A percentile compares a stretch with the other conserved stretches of the same genome.
Evolutionary conservation across 352 stramenopile genomes (phyloP).

Genomic region (Globisporangium perplexum): DNA sequence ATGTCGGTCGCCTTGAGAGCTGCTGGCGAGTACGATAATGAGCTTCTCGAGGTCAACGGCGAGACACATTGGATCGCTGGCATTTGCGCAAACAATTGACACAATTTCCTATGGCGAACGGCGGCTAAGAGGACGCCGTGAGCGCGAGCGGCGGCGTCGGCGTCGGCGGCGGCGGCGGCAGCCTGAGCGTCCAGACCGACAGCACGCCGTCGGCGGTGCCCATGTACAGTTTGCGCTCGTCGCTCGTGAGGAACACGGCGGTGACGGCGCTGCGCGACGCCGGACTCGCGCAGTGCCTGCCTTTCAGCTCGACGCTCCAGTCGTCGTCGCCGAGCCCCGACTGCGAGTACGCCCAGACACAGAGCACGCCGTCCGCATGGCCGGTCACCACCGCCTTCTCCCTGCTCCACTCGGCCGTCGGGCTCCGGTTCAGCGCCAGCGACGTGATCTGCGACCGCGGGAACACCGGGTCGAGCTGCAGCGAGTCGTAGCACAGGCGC

Average conservation of each 20-base stretch:
- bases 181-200: constrained; percentile 33
- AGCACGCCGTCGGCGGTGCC: constrained; percentile 49
- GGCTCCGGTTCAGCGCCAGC: constrained; percentile 41
- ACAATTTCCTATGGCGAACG: too few species aligned
- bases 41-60: too few species aligned
- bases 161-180: neutral
- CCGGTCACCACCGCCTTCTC: constrained; percentile 65
- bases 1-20: neutral
- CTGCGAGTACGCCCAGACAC: constrained; percentile 63
- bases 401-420: constrained; percentile 46
- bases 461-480: constrained; percentile 35
- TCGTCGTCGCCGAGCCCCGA: constrained; percentile 28
- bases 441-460: constrained; percentile 32
- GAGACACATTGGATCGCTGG: too few species aligned
- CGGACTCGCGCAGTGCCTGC: constrained; percentile 21
- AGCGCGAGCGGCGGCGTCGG: too few species aligned
- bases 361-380: constrained; percentile 52
- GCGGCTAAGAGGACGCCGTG: too few species aligned
- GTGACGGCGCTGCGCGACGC: constrained; percentile 32
- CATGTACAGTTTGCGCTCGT: constrained; percentile 62
- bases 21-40: too few species aligned
- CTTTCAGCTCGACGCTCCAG: constrained; percentile 49
- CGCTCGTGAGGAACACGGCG: constrained; percentile 34
- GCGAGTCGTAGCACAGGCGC: constrained; percentile 34
- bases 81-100: too few species aligned